phyloP scores from a whole-genome alignment of 345 rosid genomes.

The Eucalyptus sp. region DNA sequence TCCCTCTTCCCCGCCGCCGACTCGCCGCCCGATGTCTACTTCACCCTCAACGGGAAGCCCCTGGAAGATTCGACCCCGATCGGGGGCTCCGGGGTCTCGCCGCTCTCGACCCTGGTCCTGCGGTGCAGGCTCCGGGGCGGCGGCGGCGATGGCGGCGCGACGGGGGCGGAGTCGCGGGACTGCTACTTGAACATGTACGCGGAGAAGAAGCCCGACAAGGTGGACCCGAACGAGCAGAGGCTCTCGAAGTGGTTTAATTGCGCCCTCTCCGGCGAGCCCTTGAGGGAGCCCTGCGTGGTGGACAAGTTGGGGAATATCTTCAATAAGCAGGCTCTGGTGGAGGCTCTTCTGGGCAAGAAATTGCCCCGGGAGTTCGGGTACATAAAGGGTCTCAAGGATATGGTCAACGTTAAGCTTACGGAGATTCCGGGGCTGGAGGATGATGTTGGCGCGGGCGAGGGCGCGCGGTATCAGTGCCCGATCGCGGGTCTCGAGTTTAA shows the following conservation, averaged over 20 bases:
- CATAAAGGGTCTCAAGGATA: conserved; percentile 77
- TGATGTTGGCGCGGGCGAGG: background rate
- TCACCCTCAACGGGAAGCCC: conserved; percentile 50
- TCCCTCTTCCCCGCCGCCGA: conserved; percentile 15
- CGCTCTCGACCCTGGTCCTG: conserved; percentile 48
- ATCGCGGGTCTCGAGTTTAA: conserved; percentile 75
- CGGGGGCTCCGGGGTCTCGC: conserved; percentile 23
- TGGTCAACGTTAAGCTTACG: conserved; percentile 53
- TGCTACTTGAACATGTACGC: conserved; percentile 98
- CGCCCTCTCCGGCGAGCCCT: conserved; percentile 69
- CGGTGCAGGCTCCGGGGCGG: conserved; percentile 60
- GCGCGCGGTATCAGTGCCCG: conserved; percentile 67
- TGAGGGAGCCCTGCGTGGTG: conserved; percentile 71
- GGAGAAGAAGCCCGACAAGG: conserved; percentile 83
- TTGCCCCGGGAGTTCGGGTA: conserved; percentile 59
- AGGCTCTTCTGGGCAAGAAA: conserved; percentile 56
- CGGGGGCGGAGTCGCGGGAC: conserved; percentile 93
- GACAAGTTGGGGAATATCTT: conserved; percentile 81
- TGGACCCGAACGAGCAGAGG: conserved; percentile 87
- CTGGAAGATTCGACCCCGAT: conserved; percentile 31
- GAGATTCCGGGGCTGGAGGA: conserved; percentile 35
- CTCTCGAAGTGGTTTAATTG: conserved; percentile 85
- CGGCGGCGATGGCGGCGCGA: conserved; percentile 99
- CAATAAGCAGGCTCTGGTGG: conserved; percentile 72
- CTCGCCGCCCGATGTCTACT: conserved; percentile 22